Evolutionary conservation across 306 rosid genomes (phyloP).

Genomic region (Fagus crenata): DNA sequence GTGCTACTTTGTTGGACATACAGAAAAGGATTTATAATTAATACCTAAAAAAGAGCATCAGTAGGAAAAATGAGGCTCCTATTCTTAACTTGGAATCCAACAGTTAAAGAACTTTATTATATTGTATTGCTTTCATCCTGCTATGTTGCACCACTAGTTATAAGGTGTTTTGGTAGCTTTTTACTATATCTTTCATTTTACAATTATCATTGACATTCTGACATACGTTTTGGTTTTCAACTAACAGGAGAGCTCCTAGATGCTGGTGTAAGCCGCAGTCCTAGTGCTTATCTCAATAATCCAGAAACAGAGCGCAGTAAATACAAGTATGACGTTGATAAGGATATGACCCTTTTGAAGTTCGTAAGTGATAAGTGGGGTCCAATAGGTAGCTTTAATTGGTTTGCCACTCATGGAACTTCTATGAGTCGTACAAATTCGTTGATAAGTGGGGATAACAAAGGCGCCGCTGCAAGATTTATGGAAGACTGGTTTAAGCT

Average conservation of each 20-base stretch:
- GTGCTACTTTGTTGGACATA: neutral
- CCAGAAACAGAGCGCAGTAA: constrained; percentile 68
- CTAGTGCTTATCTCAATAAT: constrained; percentile 89
- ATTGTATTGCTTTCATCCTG: neutral
- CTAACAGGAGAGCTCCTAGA: constrained; percentile 80
- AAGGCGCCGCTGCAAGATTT: constrained; percentile 91
- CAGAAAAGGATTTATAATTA: neutral
- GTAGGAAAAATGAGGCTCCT: neutral
- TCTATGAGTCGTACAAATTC: constrained; percentile 90
- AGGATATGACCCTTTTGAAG: constrained; percentile 86
- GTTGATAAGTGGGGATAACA: constrained; percentile 89
- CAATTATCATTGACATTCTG: constrained; percentile 1
- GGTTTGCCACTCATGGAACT: constrained; percentile 99
- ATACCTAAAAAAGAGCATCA: neutral
- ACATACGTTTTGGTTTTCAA: constrained; percentile 19
- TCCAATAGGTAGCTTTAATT: constrained; percentile 83
- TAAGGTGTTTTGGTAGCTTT: neutral
- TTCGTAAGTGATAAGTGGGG: constrained; percentile 83
- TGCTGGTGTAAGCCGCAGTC: constrained; percentile 90
- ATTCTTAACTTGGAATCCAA: neutral
- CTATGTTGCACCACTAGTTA: neutral
- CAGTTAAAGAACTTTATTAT: neutral
- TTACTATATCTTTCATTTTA: neutral
- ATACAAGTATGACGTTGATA: constrained; percentile 75
- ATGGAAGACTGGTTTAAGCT: no score